Base-by-base conservation (phyloP, 768 basidiomycete species). In the Pleurotus djamor region DNA sequence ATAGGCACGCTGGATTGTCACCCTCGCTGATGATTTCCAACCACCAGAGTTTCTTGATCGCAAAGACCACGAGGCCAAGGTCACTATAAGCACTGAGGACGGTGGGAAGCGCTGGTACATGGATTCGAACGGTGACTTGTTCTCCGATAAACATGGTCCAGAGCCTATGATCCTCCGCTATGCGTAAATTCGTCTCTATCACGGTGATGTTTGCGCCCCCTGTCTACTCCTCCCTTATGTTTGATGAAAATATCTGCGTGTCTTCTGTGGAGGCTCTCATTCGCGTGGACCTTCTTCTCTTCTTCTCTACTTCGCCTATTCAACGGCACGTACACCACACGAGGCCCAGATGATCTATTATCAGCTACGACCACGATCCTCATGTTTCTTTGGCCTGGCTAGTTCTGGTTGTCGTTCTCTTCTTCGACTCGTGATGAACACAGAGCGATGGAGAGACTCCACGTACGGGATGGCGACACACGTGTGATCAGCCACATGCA, bases 401-500 rank as follows among this genome's bases (percentile, higher is more conserved):
- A 9, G 17, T 47, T 47, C 45, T 17, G 45, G 45, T 47, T 14
- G 45, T 14, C 13, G 45, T 47, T 47, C 45, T 47, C 45, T 52
- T 35, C 35, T 36, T 16, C 51, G 34, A 36, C 51, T 36, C 41
- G 33, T 56, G 54, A 56, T 32, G 13, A 17, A 6, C 17, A 17
- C 41, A 16, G 41, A 12, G 28, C 21, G 36, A 41, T 13, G n/a
- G 38, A 13, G 16, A 37, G 13, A 41, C 6, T 12, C 47, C 21
- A 48, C 33, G 16, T n/a, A 16, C 28, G 16, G 16, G n/a, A 16
- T 14, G 52, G 36, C n/a, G 41, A 56, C 38, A 44, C 54, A 56
- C 54, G 52, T 54, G 52, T 38, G 52, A 21, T n/a, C 38, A 35
- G 14, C 52, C 52, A 54, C 21, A 54, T 54, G 52, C n/a, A n/a